Evolutionary conservation across 2,329 filamentous ascomycete genomes (phyloP), one percentile per base, ranked within the genome.

Genomic region (Aspergillus sp.): DNA sequence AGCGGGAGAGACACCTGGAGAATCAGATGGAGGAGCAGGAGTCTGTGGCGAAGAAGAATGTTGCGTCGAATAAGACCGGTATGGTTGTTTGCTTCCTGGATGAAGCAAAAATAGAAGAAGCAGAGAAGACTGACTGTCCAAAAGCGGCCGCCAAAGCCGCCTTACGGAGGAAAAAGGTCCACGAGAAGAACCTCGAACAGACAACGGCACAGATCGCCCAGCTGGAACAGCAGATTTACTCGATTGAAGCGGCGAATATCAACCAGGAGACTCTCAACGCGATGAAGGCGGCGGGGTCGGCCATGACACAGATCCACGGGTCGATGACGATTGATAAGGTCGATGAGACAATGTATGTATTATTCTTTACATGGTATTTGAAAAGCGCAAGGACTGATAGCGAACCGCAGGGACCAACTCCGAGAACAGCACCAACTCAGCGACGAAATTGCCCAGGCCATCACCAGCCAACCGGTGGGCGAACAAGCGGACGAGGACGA

Each of bases 191-290:
- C 47, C 80, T 96, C 49, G 88, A 95, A 57, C 90, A 96, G 72
- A 97, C 91, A 1, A 79, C 81, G 49, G 81, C 85, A 30, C 91
- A 97, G 72, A 94, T 97, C 63, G 81, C 83, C 59, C 94, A 93
- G 26, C 77, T 98, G 40, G 93, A 98, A 69, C 86, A 90, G 64
- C 89, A 98, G 68, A 94, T 97, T 64, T 93, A 93, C 68, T 85
- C 87, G 50, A 97, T 98, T 74, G 93, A 98, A 71, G 88, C 90
- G 42, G 93, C 93, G 52, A 98, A 97, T 68, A 96, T 98, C 75
- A 98, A 98, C 77, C 84, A 91, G 72, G 90, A 96, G 76, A 98
- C 93, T 8, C 76, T 97, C 54, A 80, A 85, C 57, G 91, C 90
- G 5, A 96, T 98, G 89, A 85, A 94, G 79, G 84, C 84, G 64